Evolutionary conservation across 192 early-diverging fungal genomes (phyloP), one percentile per base, ranked within the genome.

Genomic region (Backusella morwellensis): DNA sequence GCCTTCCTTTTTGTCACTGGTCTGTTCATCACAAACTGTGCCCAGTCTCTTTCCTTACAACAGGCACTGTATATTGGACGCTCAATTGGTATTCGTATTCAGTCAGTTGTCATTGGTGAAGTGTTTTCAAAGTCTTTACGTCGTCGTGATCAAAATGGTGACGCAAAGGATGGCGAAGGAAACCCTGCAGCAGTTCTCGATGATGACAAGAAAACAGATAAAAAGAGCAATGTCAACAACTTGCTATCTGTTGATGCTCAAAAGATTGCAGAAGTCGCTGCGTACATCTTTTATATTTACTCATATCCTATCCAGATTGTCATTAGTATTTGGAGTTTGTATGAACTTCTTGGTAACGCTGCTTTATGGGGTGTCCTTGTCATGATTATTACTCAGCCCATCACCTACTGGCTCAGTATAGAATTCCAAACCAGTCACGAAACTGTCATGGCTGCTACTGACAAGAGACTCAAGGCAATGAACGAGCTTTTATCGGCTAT

Each of bases 401-500:
- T 92, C 67, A 81, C 87, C 47, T 82, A 81, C 76, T 71, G 86
- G 66, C 75, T 88, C 23, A 80, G 86, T 59, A 82, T 80, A 67
- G 76, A 76, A 32, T 90, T 84, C 84, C 82, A 92, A 63, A 67
- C 56, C 17, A 72, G 41, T 1, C 77, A 86, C 66, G 91, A 80
- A 75, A 68, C 82, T 5, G 85, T 91, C 54, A 88, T 90, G 88
- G 41, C 75, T n/a, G 82, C 85, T 35, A 90, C 86, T 66, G 97
- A 98, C 81, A 90, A 93, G 78, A 89, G 97, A 23, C 84, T 98
- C 42, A 89, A 91, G 21, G 85, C 90, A 75, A 89, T 95, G 63
- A 97, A 94, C 50, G 96, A 99, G 82, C 85, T 95, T 75, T 84
- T 97, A 59, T 87, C 91, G 77, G 96, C 95, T 44, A 97, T 99